Percentiles rank a stretch among this genome's conserved stretches.
Conservation (phyloP, 768 basidiomycete species). For the Serendipita vermifera region DNA sequence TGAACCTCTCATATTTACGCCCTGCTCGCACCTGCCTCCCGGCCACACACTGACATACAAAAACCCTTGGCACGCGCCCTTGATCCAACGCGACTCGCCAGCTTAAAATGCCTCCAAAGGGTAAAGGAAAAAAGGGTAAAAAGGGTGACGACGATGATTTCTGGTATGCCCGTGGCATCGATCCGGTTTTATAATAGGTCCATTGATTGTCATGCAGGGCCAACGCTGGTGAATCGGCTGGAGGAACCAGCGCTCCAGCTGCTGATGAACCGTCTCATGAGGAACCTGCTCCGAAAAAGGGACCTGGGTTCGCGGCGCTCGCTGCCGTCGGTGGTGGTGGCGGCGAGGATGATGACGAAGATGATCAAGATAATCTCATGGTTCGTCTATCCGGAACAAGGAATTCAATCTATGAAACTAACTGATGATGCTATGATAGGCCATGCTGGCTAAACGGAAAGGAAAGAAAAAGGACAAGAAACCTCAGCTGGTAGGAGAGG, state of each 20-base stretch:
- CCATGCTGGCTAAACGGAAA: slow-evolving; percentile 17
- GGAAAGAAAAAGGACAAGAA: slow-evolving; percentile 15
- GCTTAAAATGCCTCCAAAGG: slow-evolving; percentile 51
- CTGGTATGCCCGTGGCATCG: too few species aligned
- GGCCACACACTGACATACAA: too few species aligned
- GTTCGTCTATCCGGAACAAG: neutral
- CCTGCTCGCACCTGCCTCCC: too few species aligned
- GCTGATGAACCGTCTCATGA: slow-evolving; percentile 29
- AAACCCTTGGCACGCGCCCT: too few species aligned
- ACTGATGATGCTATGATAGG: slow-evolving; percentile 19
- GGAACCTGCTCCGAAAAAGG: neutral
- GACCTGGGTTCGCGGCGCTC: neutral
- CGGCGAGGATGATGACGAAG: neutral
- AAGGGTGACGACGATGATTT: slow-evolving; percentile 67
- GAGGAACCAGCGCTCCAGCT: slow-evolving; percentile 25
- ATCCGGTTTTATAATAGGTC: too few species aligned
- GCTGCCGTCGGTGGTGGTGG: too few species aligned
- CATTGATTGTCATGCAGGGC: too few species aligned
- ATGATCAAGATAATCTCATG: slow-evolving; percentile 1
- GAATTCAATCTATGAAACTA: slow-evolving; percentile 15
- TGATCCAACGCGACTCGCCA: too few species aligned
- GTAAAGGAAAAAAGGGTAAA: slow-evolving; percentile 82
- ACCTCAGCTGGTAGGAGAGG: slow-evolving; percentile 23
- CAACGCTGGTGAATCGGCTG: slow-evolving; percentile 45
- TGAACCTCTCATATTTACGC: too few species aligned